Base-by-base conservation (phyloP, 2,329 filamentous ascomycete genomes). In the Trichoderma sp. region DNA sequence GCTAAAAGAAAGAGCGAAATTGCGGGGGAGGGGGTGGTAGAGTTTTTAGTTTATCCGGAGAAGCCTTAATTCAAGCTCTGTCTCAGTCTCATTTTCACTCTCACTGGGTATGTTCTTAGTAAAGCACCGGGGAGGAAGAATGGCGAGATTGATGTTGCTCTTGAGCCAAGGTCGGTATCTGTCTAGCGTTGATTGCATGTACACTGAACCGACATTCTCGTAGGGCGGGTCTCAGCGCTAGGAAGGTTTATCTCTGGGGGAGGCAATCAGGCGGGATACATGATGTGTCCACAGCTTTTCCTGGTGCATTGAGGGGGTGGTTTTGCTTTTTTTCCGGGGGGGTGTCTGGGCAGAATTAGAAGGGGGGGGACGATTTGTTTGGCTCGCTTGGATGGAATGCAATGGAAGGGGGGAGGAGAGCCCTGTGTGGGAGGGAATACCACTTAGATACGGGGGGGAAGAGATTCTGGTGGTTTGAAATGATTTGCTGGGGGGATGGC, bases 21-120 rank as follows among this genome's bases (percentile, higher is more conserved):
- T 57, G 64, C 28, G 64, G 51, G 51, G 47, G 24, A 57, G 28
- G 34, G 51, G 53, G 51, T 57, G 32, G 24, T 30, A 32, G 56
- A 32, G 32, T n/a, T 21, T 21, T 24, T 53, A 36, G 15, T 66
- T 66, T 57, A 30, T 43, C 64, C 51, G 64, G 64, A 67, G 67
- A 76, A 76, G 76, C 76, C 76, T 75, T 75, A 77, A 76, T 78
- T 53, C 47, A 14, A 57, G 74, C 51, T 75, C 61, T 76, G 21
- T 28, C 14, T 43, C 12, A 9, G 15, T 43, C 39, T 43, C 39
- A 43, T 43, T n/a, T 43, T 43, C 15, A 3, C 30, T 39, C 21
- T 9, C 21, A 32, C 30, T 32, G 15, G n/a, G n/a, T 7, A 51
- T 51, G 43, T 3, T 51, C 8, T 47, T 21, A 24, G 43, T 11